Evolutionary conservation across 345 rosid species (phyloP).

Genomic region (Ailanthus altissimus): DNA sequence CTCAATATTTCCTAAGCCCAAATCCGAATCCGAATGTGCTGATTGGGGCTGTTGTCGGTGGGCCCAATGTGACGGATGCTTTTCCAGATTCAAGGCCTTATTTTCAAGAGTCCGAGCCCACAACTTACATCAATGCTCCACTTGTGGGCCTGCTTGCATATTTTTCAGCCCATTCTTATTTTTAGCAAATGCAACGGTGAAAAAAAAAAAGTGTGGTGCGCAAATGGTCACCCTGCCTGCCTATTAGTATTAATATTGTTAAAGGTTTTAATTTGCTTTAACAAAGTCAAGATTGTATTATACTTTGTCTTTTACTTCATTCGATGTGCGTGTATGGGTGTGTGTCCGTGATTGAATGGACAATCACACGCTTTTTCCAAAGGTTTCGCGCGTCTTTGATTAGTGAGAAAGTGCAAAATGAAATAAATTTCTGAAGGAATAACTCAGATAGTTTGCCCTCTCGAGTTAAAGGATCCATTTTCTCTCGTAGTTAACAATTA

Average conservation of each 20-base stretch:
- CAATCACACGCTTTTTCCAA: too few relatives aligned
- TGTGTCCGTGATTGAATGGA: too few relatives aligned
- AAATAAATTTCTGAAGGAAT: too few relatives aligned
- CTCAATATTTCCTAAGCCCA: slow-evolving; percentile 56
- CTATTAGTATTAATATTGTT: slow-evolving; percentile 6
- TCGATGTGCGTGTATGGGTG: neutral
- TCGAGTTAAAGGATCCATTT: too few relatives aligned
- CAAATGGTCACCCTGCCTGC: slow-evolving; percentile 54
- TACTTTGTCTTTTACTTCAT: slow-evolving; percentile 5
- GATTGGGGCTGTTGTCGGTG: slow-evolving; percentile 87
- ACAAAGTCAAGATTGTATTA: neutral
- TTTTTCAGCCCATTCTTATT: slow-evolving; percentile 68
- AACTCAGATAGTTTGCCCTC: too few relatives aligned
- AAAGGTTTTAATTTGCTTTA: slow-evolving; percentile 22
- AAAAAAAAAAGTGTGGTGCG: slow-evolving; percentile 43
- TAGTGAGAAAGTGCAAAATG: too few relatives aligned
- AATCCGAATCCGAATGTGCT: slow-evolving; percentile 80
- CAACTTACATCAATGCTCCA: slow-evolving; percentile 95
- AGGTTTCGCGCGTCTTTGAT: too few relatives aligned
- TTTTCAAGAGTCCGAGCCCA: slow-evolving; percentile 92
- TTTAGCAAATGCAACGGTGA: neutral
- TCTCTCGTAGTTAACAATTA: too few relatives aligned
- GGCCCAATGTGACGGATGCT: slow-evolving; percentile 75
- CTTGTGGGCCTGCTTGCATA: slow-evolving; percentile 83
- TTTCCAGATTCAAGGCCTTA: slow-evolving; percentile 80